phyloP scores from a whole-genome alignment of 1,284 basidiomycete species.

The Tylopilus sp. region DNA sequence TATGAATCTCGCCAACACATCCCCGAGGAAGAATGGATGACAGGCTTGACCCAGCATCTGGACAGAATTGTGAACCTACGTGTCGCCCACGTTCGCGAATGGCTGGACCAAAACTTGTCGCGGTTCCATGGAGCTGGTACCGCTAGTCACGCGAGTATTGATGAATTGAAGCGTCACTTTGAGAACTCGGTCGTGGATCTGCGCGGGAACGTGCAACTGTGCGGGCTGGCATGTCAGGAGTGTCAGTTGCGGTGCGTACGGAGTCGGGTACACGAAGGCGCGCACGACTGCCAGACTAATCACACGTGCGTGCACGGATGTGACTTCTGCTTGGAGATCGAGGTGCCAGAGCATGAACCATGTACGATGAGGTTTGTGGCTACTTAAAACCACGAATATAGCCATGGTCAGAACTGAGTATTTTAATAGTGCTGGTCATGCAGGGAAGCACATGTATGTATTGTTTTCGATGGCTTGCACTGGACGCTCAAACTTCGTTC shows the following conservation, averaged over 20 bases:
- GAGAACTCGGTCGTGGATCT: slow-evolving; percentile 56
- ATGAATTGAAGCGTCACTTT: slow-evolving; percentile 57
- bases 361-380: slow-evolving; percentile 60
- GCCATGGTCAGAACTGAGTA: background rate
- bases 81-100: slow-evolving; percentile 57
- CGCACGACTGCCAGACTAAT: slow-evolving; percentile 61
- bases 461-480: background rate
- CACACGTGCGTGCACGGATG: slow-evolving; percentile 60
- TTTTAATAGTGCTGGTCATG: slow-evolving; percentile 62
- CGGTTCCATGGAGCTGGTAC: slow-evolving; percentile 51
- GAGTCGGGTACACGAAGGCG: slow-evolving; percentile 54
- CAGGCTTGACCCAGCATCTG: slow-evolving; percentile 50
- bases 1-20: slow-evolving; percentile 43
- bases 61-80: slow-evolving; percentile 51
- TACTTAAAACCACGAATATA: background rate
- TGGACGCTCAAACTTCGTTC: background rate
- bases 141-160: slow-evolving; percentile 54
- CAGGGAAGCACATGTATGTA: slow-evolving; percentile 62
- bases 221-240: slow-evolving; percentile 54
- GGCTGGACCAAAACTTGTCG: slow-evolving; percentile 61
- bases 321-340: slow-evolving; percentile 53
- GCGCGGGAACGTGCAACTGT: slow-evolving; percentile 58
- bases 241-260: slow-evolving; percentile 63
- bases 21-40: slow-evolving; percentile 55
- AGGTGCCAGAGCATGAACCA: slow-evolving; percentile 33